Conservation (phyloP, 1,139 yeast genomes). For the Yamadazyma pseudoaaseri region DNA sequence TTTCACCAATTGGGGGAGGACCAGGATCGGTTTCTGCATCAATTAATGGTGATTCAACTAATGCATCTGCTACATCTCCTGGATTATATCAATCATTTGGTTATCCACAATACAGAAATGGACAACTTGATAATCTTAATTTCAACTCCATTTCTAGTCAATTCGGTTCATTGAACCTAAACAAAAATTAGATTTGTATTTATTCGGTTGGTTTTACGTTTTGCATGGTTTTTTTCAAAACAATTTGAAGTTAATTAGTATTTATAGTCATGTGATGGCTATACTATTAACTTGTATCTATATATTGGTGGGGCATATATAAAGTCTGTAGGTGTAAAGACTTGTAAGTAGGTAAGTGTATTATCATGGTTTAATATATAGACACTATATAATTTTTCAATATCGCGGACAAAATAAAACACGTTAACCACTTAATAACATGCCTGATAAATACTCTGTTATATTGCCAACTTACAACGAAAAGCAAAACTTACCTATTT, state of each 20-base stretch:
- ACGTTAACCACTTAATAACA: slow-evolving; percentile 1
- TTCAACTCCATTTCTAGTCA: slow-evolving; percentile 17
- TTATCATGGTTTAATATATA: slow-evolving; percentile 1
- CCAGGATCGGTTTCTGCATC: slow-evolving; percentile 13
- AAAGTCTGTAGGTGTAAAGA: neutral
- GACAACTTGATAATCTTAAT: slow-evolving; percentile 1
- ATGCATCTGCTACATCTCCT: slow-evolving; percentile 22
- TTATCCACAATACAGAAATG: slow-evolving; percentile 12
- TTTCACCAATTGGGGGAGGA: slow-evolving; percentile 2
- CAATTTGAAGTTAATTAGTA: neutral
- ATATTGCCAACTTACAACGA: slow-evolving; percentile 82
- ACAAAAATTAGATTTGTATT: slow-evolving; percentile 13
- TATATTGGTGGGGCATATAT: no score
- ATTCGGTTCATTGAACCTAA: slow-evolving; percentile 37
- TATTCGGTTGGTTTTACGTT: no score
- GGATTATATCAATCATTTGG: slow-evolving; percentile 23
- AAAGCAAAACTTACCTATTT: slow-evolving; percentile 67
- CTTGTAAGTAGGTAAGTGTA: slow-evolving; percentile 1
- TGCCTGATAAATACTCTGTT: slow-evolving; percentile 62
- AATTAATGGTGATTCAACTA: slow-evolving; percentile 17
- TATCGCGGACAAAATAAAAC: neutral
- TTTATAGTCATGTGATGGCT: no score
- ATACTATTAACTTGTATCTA: no score
- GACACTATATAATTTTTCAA: neutral
- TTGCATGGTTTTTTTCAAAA: no score